Conservation (phyloP, 164 flowering plant species). For the Berberis vulgaris region DNA sequence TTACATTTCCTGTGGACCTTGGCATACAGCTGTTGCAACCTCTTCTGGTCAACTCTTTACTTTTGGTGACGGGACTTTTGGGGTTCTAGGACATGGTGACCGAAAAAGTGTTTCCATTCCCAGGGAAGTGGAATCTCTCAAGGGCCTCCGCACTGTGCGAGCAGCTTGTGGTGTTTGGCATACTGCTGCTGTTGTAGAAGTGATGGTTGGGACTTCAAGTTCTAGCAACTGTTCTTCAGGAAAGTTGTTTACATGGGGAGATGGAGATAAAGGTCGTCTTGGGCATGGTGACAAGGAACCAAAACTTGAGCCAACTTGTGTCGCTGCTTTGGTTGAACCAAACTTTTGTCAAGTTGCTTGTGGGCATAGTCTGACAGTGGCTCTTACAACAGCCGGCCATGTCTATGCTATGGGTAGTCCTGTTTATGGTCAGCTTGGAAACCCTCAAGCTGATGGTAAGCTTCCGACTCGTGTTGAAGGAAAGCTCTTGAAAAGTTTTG, state of each 20-base stretch:
- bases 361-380: conserved; percentile 95
- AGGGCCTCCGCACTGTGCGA: conserved; percentile 89
- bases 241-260: conserved; percentile 97
- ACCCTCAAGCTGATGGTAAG: conserved; percentile 91
- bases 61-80: conserved; percentile 98
- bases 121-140: conserved; percentile 93
- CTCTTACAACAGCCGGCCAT: conserved; percentile 89
- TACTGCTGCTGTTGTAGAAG: conserved; percentile 98
- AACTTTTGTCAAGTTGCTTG: conserved; percentile 95
- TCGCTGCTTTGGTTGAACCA: conserved; percentile 92
- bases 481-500: conserved; percentile 70
- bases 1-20: conserved; percentile 89
- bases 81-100: conserved; percentile 97
- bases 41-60: conserved; percentile 95
- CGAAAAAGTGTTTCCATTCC: conserved; percentile 70
- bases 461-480: conserved; percentile 89
- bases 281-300: conserved; percentile 95
- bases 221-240: conserved; percentile 94
- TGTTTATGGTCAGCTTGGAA: conserved; percentile 95
- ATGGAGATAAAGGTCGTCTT: conserved; percentile 93
- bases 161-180: conserved; percentile 99
- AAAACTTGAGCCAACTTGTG: conserved; percentile 93
- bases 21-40: conserved; percentile 98
- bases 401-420: conserved; percentile 95
- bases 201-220: conserved; percentile 92